Base-by-base conservation (phyloP, 163 green algal genomes). In the Volvox carteri region DNA sequence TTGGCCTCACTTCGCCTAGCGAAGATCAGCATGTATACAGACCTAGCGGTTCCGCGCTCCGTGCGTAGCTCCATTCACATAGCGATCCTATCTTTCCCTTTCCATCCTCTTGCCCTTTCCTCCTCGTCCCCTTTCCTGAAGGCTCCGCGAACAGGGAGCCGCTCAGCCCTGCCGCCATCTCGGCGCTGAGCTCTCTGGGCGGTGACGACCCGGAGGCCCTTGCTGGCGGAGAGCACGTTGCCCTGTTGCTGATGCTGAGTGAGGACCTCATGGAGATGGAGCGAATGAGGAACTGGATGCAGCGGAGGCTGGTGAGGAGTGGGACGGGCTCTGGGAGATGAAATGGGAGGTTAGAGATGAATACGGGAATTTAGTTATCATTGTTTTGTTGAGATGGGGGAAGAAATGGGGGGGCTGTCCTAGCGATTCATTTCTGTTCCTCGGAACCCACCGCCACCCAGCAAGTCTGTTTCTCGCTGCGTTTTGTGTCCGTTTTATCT, bases 261-360 rank as follows among this genome's bases (percentile, higher is more conserved):
- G 93, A 96, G 81, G 90, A 93, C 67, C 52, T 86, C 1, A 86
- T 97, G 68, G 92, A 96, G 62, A 94, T 89, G 18, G 86, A 95
- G 60, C 75, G 85, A 1, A 78, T 97, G 68, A 88, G 95, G 0
- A 89, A 56, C 30, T 85, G 58, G 73, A 72, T 77, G 60, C 81
- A 78, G 81, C 80, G 74, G 19, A 44, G 60, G 35, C 80, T 62
- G 72, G 52, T 68, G 80, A 78, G 80, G 42, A n/a, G n/a, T n/a
- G n/a, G n/a, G n/a, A n/a, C n/a, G n/a, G 41, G 3, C 39, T 56
- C 2, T n/a, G 54, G 8, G 54, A 23, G 4, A 65, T 65, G 25
- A 65, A 65, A 11, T 65, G 28, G 3, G 50, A 65, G 6, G 8
- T 65, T 7, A 30, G 8, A 19, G 28, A 28, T 30, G 28, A 65